These are phyloP conservation scores for Alloascoidea hylecoeti DNA, from an alignment of 805 yeast species.

Conservation along the genomic window DNA sequence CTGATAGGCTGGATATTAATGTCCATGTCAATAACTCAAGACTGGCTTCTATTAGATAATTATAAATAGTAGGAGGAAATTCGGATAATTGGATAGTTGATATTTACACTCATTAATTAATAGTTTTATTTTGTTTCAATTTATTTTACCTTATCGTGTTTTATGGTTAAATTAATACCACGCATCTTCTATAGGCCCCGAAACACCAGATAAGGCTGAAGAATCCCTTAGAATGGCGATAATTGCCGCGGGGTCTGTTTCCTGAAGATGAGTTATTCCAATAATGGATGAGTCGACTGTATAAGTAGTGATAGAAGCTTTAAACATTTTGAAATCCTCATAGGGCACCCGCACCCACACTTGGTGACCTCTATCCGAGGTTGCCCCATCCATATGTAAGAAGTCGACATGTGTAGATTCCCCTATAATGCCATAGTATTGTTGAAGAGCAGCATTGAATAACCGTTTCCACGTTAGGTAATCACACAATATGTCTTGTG, in stretches of 20 bases:
- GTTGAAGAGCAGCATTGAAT: background rate
- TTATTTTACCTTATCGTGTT: too few relatives aligned
- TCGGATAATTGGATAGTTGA: too few relatives aligned
- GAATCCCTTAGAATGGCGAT: too few relatives aligned
- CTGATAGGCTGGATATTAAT: slow-evolving; percentile 73
- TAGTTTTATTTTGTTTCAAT: too few relatives aligned
- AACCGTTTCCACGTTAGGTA: background rate
- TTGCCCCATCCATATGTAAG: background rate
- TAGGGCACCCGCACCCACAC: slow-evolving; percentile 12
- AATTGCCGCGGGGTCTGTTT: too few relatives aligned
- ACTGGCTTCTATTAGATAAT: slow-evolving; percentile 36
- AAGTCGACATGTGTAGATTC: background rate
- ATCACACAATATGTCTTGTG: too few relatives aligned
- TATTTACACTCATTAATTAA: too few relatives aligned
- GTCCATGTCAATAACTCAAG: slow-evolving; percentile 67
- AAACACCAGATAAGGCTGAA: too few relatives aligned
- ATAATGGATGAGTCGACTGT: background rate
- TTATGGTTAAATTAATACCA: too few relatives aligned
- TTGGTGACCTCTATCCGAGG: slow-evolving; percentile 2
- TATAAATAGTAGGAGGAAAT: too few relatives aligned
- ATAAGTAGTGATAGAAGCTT: background rate
- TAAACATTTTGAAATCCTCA: background rate
- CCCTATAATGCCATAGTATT: background rate
- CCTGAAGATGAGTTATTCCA: too few relatives aligned
- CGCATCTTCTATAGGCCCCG: too few relatives aligned